phyloP scores from a whole-genome alignment of 2,329 filamentous ascomycete genomes.

The Ophiostoma novo-ulmi region DNA sequence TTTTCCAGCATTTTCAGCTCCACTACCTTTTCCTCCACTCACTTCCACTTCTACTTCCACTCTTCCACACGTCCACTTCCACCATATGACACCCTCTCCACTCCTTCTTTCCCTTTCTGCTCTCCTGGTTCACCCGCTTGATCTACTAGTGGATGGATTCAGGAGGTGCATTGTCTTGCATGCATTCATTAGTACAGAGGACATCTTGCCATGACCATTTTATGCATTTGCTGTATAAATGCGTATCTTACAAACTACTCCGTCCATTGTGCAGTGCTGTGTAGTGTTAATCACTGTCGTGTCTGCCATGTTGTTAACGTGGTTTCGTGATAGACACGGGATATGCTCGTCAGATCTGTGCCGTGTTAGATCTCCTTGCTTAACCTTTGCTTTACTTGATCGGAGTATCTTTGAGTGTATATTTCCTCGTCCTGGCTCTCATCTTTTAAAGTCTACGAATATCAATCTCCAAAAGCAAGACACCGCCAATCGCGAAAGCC shows the following conservation, averaged over 20 bases:
- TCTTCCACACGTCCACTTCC: background rate
- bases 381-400: background rate
- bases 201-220: background rate
- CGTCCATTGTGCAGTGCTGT: background rate
- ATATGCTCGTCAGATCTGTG: background rate
- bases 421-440: background rate
- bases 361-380: background rate
- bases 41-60: background rate
- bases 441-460: background rate
- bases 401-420: background rate
- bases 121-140: background rate
- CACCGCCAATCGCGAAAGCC: background rate
- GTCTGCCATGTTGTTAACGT: background rate
- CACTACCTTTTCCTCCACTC: background rate
- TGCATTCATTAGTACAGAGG: background rate
- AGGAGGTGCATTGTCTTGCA: conserved; percentile 1
- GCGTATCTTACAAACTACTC: no score
- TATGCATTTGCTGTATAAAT: background rate
- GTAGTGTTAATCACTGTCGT: background rate
- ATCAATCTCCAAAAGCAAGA: background rate
- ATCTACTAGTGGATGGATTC: conserved; percentile 2
- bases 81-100: background rate
- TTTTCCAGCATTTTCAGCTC: background rate
- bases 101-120: background rate
- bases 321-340: conserved; percentile 8